Percentiles rank a stretch among this genome's conserved stretches.
Evolutionary conservation across 75 land plant species (phyloP).

Genomic region (Adiantum capillusveneris): DNA sequence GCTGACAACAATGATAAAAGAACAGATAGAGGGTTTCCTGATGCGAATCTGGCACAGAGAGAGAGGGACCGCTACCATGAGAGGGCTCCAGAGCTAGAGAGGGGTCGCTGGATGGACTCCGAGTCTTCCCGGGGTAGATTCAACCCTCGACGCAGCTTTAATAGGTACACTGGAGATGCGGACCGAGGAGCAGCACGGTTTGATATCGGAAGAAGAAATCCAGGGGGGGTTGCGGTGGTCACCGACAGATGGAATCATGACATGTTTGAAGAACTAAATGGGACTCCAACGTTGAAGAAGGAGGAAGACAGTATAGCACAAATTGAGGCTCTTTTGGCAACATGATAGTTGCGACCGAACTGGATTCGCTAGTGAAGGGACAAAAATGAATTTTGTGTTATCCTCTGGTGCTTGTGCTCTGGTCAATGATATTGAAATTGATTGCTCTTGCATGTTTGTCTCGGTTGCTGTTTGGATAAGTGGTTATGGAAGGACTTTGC

Average conservation of each 20-base stretch:
- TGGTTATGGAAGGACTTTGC: too few relatives aligned
- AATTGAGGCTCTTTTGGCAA: conserved; percentile 53
- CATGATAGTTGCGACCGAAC: neutral
- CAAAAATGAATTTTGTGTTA: too few relatives aligned
- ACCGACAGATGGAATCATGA: conserved; percentile 79
- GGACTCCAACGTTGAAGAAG: conserved; percentile 47
- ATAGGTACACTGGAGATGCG: conserved; percentile 34
- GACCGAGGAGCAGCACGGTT: conserved; percentile 23
- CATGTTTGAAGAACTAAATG: conserved; percentile 45
- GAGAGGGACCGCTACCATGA: conserved; percentile 24
- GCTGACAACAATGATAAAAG: neutral
- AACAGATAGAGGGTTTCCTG: neutral
- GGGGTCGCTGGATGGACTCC: conserved; percentile 13
- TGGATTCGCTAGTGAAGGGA: too few relatives aligned
- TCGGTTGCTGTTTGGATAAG: too few relatives aligned
- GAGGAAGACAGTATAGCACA: conserved; percentile 78
- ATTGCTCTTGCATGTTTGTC: too few relatives aligned
- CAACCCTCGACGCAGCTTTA: conserved; percentile 22
- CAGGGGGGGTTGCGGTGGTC: conserved; percentile 11
- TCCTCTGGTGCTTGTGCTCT: too few relatives aligned
- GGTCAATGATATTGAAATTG: too few relatives aligned
- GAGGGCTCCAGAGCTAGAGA: conserved; percentile 16
- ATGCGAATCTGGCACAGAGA: neutral
- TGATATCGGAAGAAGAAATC: conserved; percentile 11
- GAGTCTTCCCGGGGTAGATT: conserved; percentile 15